Evolutionary conservation across 768 basidiomycete species (phyloP), one percentile per base, ranked within the genome.

Genomic region (Leccinum fibrillosum): DNA sequence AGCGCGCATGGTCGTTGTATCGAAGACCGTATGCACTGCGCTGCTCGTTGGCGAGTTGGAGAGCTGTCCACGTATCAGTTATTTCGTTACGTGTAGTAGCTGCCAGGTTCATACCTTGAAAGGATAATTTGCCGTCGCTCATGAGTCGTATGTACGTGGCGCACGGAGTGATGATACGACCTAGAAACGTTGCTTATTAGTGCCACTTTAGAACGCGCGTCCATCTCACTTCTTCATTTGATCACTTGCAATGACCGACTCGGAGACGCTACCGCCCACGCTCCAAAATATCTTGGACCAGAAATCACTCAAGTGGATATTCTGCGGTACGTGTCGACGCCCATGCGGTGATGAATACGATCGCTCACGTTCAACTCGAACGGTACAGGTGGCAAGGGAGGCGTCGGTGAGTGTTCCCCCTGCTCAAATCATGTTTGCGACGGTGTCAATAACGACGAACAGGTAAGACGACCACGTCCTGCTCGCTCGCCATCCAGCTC

Each of bases 381-480:
- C 39, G n/a, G 28, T 49, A 35, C 68, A 97, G 94, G 95, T 80
- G 95, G 95, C 54, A 98, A 98, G 83, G 97, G 93, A 75, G 97
- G 95, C 80, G 97, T 98, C 62, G 94, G 95, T 89, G 72, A 74
- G 90, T 78, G 19, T 2, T 49, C 52, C 28, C 19, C 45, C n/a
- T n/a, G 28, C 32, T 45, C 44, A 13, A 23, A 52, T 15, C 25
- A 32, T 34, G n/a, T 50, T 49, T 12, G 10, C 45, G 9, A 23
- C 23, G 23, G 23, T 25, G 4, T 25, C 23, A 25, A 4, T 23
- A 32, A 54, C 32, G 35, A 26, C 52, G 35, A 35, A 54, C 70
- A 93, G 95, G 96, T 55, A 99, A 99, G 81, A 99, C 97, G 2
- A 98, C 97, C 0, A 97, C 97, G 4, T 95, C 94, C 11, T 98